Conservation (phyloP, 1,284 basidiomycete species). For the Exobasidium rhododendri region DNA sequence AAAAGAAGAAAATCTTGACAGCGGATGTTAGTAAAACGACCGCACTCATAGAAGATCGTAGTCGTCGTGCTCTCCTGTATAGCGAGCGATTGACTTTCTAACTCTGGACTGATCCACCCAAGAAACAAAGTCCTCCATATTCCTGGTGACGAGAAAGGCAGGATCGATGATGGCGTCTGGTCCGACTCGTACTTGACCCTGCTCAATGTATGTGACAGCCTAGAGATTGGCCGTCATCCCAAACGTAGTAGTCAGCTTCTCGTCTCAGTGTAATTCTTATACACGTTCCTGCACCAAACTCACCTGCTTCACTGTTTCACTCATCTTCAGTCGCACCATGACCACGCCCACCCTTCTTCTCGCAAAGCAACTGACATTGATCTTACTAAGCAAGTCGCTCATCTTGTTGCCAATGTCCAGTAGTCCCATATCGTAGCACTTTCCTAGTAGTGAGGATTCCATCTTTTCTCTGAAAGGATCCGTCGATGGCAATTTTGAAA, state of each 20-base stretch:
- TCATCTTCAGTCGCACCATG: slow-evolving; percentile 85
- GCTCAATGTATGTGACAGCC: slow-evolving; percentile 96
- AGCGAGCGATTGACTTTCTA: slow-evolving; percentile 89
- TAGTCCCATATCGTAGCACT: slow-evolving; percentile 96
- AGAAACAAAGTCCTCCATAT: slow-evolving; percentile 99
- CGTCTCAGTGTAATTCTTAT: too few species aligned
- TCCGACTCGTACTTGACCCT: slow-evolving; percentile 95
- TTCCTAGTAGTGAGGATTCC: slow-evolving; percentile 82
- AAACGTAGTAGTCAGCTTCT: slow-evolving; percentile 3
- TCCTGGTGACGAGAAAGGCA: slow-evolving; percentile 84
- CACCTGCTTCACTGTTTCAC: slow-evolving; percentile 85
- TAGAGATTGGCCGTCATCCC: slow-evolving; percentile 52
- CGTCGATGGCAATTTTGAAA: slow-evolving; percentile 80
- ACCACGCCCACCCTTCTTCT: slow-evolving; percentile 86
- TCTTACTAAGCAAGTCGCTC: slow-evolving; percentile 64
- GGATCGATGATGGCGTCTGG: slow-evolving; percentile 95
- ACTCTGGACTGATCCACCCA: slow-evolving; percentile 98
- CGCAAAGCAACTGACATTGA: slow-evolving; percentile 92
- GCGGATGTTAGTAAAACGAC: too few species aligned
- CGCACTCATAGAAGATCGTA: slow-evolving; percentile 42
- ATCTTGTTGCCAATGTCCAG: slow-evolving; percentile 63
- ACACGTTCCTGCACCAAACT: slow-evolving; percentile 48
- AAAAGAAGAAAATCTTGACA: too few species aligned
- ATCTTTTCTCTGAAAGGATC: slow-evolving; percentile 83
- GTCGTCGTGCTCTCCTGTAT: slow-evolving; percentile 76